phyloP scores from a whole-genome alignment of 2,329 filamentous ascomycete species.

The Lasiodiplodia sp. region DNA sequence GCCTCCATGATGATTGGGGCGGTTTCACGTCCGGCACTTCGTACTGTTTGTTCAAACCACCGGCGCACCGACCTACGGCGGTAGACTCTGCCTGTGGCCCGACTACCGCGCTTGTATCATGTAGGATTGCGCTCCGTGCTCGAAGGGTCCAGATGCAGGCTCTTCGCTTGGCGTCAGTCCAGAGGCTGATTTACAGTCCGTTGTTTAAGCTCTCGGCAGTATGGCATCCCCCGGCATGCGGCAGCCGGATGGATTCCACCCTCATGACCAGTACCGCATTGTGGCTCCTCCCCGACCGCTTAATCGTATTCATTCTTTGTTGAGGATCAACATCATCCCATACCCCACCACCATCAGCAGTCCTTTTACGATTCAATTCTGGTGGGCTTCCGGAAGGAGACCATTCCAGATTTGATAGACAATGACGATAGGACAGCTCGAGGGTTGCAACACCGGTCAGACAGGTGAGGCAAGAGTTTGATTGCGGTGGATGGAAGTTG shows the following conservation, averaged over 20 bases:
- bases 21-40: conserved; percentile 12
- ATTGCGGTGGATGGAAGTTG: conserved; percentile 11
- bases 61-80: conserved; percentile 13
- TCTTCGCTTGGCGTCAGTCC: neutral
- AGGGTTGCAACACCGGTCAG: conserved; percentile 8
- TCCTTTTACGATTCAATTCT: neutral
- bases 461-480: conserved; percentile 18
- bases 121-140: neutral
- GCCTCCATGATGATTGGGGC: neutral
- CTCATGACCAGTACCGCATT: neutral
- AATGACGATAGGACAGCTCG: neutral
- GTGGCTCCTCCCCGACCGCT: neutral
- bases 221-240: neutral
- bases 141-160: neutral
- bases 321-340: neutral
- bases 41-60: conserved; percentile 15
- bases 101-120: conserved; percentile 4
- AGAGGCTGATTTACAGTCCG: neutral
- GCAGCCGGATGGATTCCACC: neutral
- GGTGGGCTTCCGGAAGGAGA: neutral
- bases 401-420: neutral
- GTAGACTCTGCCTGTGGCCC: neutral
- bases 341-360: neutral
- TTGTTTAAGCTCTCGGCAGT: neutral
- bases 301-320: neutral